phyloP scores from a whole-genome alignment of 2,329 filamentous ascomycete species.

The Paecilomyces formosus region DNA sequence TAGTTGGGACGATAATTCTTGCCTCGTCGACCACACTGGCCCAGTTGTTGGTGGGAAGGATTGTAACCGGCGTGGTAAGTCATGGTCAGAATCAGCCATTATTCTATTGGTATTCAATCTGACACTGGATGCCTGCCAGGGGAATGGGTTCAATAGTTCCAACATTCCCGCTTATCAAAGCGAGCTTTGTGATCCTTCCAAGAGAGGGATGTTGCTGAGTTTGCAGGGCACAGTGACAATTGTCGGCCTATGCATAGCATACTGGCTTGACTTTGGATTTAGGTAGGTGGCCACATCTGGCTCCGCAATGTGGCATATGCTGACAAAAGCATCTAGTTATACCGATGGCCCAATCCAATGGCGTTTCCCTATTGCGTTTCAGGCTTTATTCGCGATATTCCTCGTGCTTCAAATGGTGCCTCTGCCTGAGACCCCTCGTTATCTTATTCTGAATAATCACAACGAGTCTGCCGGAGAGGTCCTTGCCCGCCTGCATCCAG shows the following conservation, averaged over 20 bases:
- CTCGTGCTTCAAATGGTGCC: slow-evolving; percentile 27
- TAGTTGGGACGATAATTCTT: slow-evolving; percentile 38
- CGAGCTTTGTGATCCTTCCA: slow-evolving; percentile 18
- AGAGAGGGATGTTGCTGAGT: slow-evolving; percentile 17
- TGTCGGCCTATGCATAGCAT: slow-evolving; percentile 41
- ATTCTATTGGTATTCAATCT: slow-evolving; percentile 6
- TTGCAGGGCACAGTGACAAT: slow-evolving; percentile 20
- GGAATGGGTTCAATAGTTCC: slow-evolving; percentile 32
- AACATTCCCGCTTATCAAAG: slow-evolving; percentile 27
- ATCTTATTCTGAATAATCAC: slow-evolving; percentile 25
- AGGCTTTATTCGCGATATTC: slow-evolving; percentile 32
- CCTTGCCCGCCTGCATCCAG: slow-evolving; percentile 16
- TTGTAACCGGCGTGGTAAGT: slow-evolving; percentile 39
- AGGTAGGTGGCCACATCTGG: slow-evolving; percentile 9
- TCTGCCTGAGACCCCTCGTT: slow-evolving; percentile 34
- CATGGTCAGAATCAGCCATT: neutral
- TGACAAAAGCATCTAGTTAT: slow-evolving; percentile 16
- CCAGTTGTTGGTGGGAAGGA: slow-evolving; percentile 40
- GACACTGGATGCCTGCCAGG: slow-evolving; percentile 39
- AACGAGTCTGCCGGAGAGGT: slow-evolving; percentile 22
- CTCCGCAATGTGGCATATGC: no score
- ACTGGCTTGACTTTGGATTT: slow-evolving; percentile 40
- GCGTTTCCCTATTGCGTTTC: slow-evolving; percentile 39
- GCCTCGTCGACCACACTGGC: slow-evolving; percentile 30
- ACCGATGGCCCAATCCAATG: slow-evolving; percentile 27